Evolutionary conservation across 805 yeast genomes (phyloP).

Genomic region (Schwanniomyces vanrijiae): DNA sequence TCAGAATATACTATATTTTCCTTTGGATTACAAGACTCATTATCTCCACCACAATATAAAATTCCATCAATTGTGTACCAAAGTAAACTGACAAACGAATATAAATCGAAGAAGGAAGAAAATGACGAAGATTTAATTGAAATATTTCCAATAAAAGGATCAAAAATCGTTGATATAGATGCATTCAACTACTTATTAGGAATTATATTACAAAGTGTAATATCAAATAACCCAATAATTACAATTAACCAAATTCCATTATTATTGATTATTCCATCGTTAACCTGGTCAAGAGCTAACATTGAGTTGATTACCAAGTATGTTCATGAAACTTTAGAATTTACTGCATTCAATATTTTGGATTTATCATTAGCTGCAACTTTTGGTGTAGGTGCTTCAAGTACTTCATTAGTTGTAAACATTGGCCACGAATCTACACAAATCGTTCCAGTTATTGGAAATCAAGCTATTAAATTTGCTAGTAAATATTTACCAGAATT

Average conservation of each 20-base stretch:
- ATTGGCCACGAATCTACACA: constrained; percentile 77
- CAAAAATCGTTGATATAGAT: constrained; percentile 62
- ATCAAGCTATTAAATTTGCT: constrained; percentile 59
- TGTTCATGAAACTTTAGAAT: constrained; percentile 68
- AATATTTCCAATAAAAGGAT: constrained; percentile 63
- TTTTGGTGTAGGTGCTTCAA: constrained; percentile 68
- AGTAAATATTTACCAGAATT: constrained; percentile 38
- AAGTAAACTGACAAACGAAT: constrained; percentile 36
- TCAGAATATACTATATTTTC: constrained; percentile 72
- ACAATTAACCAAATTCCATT: constrained; percentile 71
- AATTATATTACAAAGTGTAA: constrained; percentile 39
- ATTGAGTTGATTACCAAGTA: constrained; percentile 72
- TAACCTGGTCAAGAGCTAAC: constrained; percentile 64
- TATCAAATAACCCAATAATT: constrained; percentile 38
- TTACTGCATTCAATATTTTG: constrained; percentile 69
- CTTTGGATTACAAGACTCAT: constrained; percentile 74
- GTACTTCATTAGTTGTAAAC: constrained; percentile 74
- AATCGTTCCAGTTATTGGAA: constrained; percentile 77
- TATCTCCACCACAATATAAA: constrained; percentile 71
- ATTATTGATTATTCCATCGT: constrained; percentile 60
- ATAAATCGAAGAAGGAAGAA: constrained; percentile 37
- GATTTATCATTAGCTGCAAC: constrained; percentile 69
- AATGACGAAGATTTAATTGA: constrained; percentile 26
- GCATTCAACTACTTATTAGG: constrained; percentile 69
- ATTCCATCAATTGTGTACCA: constrained; percentile 77